Conservation (phyloP, 2,329 filamentous ascomycete genomes). For the Chrysoporthe deuterocubensis region DNA sequence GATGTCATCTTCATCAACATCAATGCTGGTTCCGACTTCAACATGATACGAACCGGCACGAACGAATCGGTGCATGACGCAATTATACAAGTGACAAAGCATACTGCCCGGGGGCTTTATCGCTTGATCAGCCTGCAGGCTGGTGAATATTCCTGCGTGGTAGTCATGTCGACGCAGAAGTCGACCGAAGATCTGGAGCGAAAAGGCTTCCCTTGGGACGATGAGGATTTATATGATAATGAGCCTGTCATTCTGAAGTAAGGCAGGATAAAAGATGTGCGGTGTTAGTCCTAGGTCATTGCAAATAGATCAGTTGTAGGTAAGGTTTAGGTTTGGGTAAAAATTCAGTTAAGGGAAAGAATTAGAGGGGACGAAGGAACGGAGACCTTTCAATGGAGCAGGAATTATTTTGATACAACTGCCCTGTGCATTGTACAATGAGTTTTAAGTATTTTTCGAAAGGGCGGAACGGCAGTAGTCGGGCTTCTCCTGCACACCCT, state of each 20-base stretch:
- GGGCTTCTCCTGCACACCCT: no score
- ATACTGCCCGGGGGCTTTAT: conserved; percentile 24
- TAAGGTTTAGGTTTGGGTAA: background rate
- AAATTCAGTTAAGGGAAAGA: background rate
- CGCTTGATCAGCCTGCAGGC: conserved; percentile 21
- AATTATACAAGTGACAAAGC: conserved; percentile 18
- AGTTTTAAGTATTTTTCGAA: no score
- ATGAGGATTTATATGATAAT: background rate
- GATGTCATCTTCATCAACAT: conserved; percentile 18
- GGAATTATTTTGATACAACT: no score
- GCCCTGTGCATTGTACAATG: no score
- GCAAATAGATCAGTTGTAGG: background rate
- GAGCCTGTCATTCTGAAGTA: conserved; percentile 1
- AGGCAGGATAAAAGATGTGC: background rate
- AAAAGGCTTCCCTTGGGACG: conserved; percentile 2
- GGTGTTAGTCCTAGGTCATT: background rate
- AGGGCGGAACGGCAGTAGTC: no score
- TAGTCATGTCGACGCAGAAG: conserved; percentile 7
- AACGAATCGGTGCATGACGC: conserved; percentile 17
- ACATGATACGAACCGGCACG: conserved; percentile 3
- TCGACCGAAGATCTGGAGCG: background rate
- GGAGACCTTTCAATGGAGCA: background rate
- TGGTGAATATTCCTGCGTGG: conserved; percentile 21
- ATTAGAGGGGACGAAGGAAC: background rate
- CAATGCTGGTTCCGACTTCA: conserved; percentile 23